Evolutionary conservation across 148 eudicot genomes (phyloP), one percentile per base, ranked within the genome.

Genomic region (Drosera capensis): DNA sequence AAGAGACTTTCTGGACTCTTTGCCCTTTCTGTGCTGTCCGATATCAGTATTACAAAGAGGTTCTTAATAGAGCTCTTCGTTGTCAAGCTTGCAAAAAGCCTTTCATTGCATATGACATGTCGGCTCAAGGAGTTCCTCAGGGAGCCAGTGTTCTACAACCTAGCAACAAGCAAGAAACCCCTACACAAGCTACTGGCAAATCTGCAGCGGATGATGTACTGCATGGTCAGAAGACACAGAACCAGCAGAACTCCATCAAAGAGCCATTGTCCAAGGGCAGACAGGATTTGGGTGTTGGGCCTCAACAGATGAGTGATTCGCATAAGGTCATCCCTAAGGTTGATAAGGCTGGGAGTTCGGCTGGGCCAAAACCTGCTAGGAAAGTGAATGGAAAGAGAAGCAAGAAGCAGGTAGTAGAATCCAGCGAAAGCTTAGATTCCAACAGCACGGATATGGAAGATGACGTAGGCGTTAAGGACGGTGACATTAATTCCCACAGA

Each of bases 1-100:
- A 16, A 43, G 47, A 35, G 8, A 78, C 94, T 14, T 84, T 84
- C 48, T 80, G 88, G 94, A 84, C 88, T 12, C 52, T 26, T 14
- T 84, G 94, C 60, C 69, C 84, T 34, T 65, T 21, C 36, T 84
- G 94, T 66, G 5, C 53, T 1, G 50, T 67, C 8, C 72, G 58
- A 20, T 77, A 73, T 55, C 70, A 70, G 52, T 80, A 56, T 58
- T 66, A 64, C 48, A 71, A 24, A 52, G 57, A 58, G 0, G 62
- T 72, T 24, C 41, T 60, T 20, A 60, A 66, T 50, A 64, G 35
- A 45, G 54, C 48, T 38, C 59, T 75, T 2, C 14, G 14, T 7
- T 79, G 87, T 59, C 79, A 69, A 30, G 44, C 23, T 39, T 79
- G 87, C 64, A 47, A 59, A 30, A 61, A 48, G 56, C 15, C 48